Conservation (phyloP, 495 filamentous ascomycete genomes). For the Aspergillus nanangensis region DNA sequence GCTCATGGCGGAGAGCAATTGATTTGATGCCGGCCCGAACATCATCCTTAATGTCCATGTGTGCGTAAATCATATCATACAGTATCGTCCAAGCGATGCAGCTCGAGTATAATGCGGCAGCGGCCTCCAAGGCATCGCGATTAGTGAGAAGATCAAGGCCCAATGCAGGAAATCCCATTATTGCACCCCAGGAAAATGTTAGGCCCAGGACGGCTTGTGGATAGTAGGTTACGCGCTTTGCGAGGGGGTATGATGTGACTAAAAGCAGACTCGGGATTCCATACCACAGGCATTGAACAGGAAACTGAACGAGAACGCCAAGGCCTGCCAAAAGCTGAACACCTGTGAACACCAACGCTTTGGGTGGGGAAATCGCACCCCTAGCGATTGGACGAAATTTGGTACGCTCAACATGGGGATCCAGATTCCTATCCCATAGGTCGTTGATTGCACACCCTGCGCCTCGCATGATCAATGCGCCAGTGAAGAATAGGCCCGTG, state of each 20-base stretch:
- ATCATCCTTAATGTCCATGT: conserved; percentile 97
- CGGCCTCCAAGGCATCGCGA: conserved; percentile 56
- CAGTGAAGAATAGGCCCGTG: conserved; percentile 73
- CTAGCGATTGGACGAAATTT: conserved; percentile 85
- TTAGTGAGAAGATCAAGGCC: conserved; percentile 75
- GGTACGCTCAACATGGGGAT: conserved; percentile 85
- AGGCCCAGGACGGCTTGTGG: conserved; percentile 88
- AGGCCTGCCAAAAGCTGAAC: conserved; percentile 77
- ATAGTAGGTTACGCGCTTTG: conserved; percentile 92
- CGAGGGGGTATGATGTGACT: conserved; percentile 81
- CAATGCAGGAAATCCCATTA: conserved; percentile 93
- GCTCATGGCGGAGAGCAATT: conserved; percentile 85
- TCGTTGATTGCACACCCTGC: conserved; percentile 99
- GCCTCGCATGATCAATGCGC: conserved; percentile 92
- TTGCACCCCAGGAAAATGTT: conserved; percentile 95
- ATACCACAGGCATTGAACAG: conserved; percentile 76
- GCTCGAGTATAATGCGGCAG: conserved; percentile 73
- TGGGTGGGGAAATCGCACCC: conserved; percentile 68
- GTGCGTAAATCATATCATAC: conserved; percentile 98
- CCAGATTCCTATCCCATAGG: conserved; percentile 91
- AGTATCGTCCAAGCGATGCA: conserved; percentile 92
- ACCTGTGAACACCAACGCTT: conserved; percentile 78
- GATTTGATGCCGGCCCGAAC: conserved; percentile 90
- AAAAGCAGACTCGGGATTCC: conserved; percentile 79
- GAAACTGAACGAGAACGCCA: conserved; percentile 81